Conservation (phyloP, 2,329 filamentous ascomycete species). For the Exophiala spinifera region DNA sequence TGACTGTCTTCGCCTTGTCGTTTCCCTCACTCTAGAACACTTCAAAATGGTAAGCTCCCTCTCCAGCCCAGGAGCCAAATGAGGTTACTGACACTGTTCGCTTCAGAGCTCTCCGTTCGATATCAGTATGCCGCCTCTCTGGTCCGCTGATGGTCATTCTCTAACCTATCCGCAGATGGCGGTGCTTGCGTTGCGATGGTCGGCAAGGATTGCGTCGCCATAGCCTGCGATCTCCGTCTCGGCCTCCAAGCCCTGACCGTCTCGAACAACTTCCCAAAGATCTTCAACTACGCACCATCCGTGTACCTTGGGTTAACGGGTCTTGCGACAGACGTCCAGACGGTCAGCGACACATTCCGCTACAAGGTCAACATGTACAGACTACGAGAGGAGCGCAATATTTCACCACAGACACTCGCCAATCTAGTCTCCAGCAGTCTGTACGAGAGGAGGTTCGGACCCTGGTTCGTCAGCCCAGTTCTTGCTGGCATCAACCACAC, state of each 20-base stretch:
- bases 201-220: slow-evolving; percentile 98
- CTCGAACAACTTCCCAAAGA: slow-evolving; percentile 99
- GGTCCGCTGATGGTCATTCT: slow-evolving; percentile 4
- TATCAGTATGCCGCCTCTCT: slow-evolving; percentile 67
- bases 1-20: slow-evolving; percentile 13
- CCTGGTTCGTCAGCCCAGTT: slow-evolving; percentile 93
- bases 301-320: slow-evolving; percentile 95
- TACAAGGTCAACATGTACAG: slow-evolving; percentile 99
- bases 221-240: slow-evolving; percentile 96
- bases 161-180: slow-evolving; percentile 55
- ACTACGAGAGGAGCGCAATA: slow-evolving; percentile 94
- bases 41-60: slow-evolving; percentile 37
- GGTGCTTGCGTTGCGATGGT: slow-evolving; percentile 98
- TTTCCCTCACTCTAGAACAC: slow-evolving; percentile 13
- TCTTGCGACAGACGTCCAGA: slow-evolving; percentile 91
- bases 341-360: slow-evolving; percentile 93
- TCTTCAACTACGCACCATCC: slow-evolving; percentile 89
- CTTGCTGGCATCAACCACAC: slow-evolving; percentile 94
- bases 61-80: slow-evolving; percentile 24
- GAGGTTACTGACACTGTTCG: slow-evolving; percentile 32
- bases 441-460: slow-evolving; percentile 94
- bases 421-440: slow-evolving; percentile 88
- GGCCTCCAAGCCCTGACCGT: slow-evolving; percentile 95
- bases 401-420: slow-evolving; percentile 90
- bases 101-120: slow-evolving; percentile 82